Evolutionary conservation across 2,329 filamentous ascomycete species (phyloP).

Genomic region (Cytospora mali): DNA sequence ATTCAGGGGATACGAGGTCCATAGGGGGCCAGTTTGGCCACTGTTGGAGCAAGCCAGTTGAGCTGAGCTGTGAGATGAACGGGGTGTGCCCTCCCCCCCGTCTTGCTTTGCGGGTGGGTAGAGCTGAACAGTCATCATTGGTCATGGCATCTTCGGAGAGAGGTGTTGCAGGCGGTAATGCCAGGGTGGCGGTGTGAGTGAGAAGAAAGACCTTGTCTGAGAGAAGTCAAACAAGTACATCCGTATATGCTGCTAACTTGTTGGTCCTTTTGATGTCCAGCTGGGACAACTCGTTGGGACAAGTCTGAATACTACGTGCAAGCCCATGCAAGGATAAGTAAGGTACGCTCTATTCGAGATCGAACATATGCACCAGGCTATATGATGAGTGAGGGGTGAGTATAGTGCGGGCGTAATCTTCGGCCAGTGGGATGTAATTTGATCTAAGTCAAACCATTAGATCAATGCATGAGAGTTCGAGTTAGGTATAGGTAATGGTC

Average conservation of each 20-base stretch:
- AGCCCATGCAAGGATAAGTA: too few relatives aligned
- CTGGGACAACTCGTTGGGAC: neutral
- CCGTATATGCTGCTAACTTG: neutral
- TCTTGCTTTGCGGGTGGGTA: neutral
- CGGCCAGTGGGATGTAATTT: too few relatives aligned
- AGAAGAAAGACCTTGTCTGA: slow-evolving; percentile 5
- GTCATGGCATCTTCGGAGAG: neutral
- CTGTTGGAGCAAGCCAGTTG: neutral
- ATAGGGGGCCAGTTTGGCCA: neutral
- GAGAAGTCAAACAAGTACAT: too few relatives aligned
- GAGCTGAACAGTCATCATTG: neutral
- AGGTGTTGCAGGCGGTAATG: slow-evolving; percentile 19
- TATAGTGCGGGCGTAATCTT: neutral
- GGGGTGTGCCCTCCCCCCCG: neutral
- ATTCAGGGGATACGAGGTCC: neutral
- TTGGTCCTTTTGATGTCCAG: neutral
- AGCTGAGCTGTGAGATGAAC: neutral
- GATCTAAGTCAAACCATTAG: too few relatives aligned
- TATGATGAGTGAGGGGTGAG: neutral
- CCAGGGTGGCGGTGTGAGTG: slow-evolving; percentile 8
- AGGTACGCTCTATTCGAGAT: neutral
- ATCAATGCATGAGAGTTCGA: too few relatives aligned
- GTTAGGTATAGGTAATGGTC: too few relatives aligned
- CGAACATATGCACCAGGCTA: neutral
- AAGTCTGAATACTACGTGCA: neutral